Evolutionary conservation across 2,329 filamentous ascomycete species (phyloP), one percentile per base, ranked within the genome.

Genomic region (Sporothrix protearum): DNA sequence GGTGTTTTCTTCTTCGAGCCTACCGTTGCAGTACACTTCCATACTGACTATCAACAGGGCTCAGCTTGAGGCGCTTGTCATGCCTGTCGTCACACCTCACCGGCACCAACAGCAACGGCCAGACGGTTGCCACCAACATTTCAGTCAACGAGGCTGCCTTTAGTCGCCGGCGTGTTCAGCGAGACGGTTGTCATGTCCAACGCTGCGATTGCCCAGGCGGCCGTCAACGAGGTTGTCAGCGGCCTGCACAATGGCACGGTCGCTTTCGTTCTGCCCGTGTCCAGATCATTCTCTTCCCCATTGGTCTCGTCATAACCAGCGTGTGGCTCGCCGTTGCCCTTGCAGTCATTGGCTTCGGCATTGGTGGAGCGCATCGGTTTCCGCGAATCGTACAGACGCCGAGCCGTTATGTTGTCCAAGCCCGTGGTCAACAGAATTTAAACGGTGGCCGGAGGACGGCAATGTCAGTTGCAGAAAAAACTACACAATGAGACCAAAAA

Each of bases 101-200:
- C 14, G 91, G 85, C n/a, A 82, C 80, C 53, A 87, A 85, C 75
- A 76, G 82, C 36, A 79, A 80, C 16, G 88, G 87, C 73, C 77
- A 82, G 76, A 79, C 80, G 0, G 83, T 92, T 72, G 85, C 82
- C 76, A 90, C 90, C 67, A 89, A 87, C 45, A 86, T 93, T 68
- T 90, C 90, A 10, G 85, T 87, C 73, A 89, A 90, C 79, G 89
- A 92, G 78, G 90, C 91, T 19, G 85, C 87, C 7, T 94, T 93
- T 76, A n/a, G 86, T 93, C 51, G 87, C 86, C 16, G 91, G 91
- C 68, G 86, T 91, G 76, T 93, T 93, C 80, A 87, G 90, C 70
- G 80, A 85, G 67, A 82, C 86, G 71, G 81, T 86, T 16, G 79
- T 88, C 76, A 79, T 85, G 76, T 89, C 87, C 72, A 80, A 83